Evolutionary conservation across 2,329 filamentous ascomycete species (phyloP).

Genomic region (Sarocladiaceae sp.): DNA sequence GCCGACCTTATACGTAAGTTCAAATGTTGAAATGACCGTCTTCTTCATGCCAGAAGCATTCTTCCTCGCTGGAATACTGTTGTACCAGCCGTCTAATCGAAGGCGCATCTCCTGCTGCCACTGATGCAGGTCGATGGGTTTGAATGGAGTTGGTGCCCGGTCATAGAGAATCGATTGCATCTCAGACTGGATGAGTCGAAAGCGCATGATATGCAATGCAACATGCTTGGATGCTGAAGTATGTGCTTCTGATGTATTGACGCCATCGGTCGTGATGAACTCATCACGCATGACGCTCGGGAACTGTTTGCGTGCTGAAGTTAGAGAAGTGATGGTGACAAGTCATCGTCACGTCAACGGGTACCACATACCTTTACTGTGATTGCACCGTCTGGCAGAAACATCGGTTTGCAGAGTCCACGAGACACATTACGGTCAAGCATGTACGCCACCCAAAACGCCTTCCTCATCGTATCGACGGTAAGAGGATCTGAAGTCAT

Average conservation of each 20-base stretch:
- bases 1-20: background rate
- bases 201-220: background rate
- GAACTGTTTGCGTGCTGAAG: no score
- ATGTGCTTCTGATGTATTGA: background rate
- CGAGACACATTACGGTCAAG: background rate
- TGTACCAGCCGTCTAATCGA: background rate
- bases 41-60: background rate
- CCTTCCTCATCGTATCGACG: slow-evolving; percentile 3
- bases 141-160: background rate
- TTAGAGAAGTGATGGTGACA: no score
- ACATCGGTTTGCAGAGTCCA: background rate
- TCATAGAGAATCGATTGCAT: slow-evolving; percentile 1
- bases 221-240: background rate
- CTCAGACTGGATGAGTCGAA: slow-evolving; percentile 1
- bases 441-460: background rate
- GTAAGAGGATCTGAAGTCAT: background rate
- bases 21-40: background rate
- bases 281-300: background rate
- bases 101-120: background rate
- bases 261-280: background rate
- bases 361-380: background rate
- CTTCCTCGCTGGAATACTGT: background rate
- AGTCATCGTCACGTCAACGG: background rate
- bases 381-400: slow-evolving; percentile 4
- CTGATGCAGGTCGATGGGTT: background rate